Conservation (phyloP, 768 basidiomycete species). For the Termitomyces sp. region DNA sequence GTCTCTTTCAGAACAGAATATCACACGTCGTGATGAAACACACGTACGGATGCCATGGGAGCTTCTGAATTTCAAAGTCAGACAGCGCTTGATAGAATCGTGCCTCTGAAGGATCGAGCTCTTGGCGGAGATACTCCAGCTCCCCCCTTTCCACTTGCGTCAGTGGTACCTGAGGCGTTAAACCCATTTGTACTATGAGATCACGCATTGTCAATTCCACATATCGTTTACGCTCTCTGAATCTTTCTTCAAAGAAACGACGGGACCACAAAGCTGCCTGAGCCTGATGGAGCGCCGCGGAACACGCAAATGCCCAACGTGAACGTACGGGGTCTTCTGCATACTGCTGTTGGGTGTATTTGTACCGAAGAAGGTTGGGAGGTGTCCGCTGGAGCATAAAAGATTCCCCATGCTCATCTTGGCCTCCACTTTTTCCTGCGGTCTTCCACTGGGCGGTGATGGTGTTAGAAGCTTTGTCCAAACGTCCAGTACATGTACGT, state of each 20-base stretch:
- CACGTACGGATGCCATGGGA: constrained; percentile 30
- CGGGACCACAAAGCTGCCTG: constrained; percentile 26
- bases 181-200: constrained; percentile 22
- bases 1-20: not conserved
- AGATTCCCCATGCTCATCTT: constrained; percentile 9
- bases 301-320: constrained; percentile 28
- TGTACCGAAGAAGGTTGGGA: constrained; percentile 23
- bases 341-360: constrained; percentile 22
- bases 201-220: constrained; percentile 24
- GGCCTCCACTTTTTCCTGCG: constrained; percentile 1
- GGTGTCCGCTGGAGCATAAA: constrained; percentile 23
- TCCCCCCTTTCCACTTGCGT: constrained; percentile 20
- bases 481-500: constrained; percentile 18
- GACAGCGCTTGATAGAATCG: constrained; percentile 27
- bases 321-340: constrained; percentile 23
- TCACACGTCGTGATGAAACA: not conserved
- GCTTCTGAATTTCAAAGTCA: constrained; percentile 26
- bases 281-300: constrained; percentile 22
- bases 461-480: constrained; percentile 13
- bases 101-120: constrained; percentile 27
- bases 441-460: constrained; percentile 16
- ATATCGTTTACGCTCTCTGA: constrained; percentile 23
- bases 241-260: constrained; percentile 23
- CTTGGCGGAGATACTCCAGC: constrained; percentile 22
- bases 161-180: constrained; percentile 25